Evolutionary conservation across 1,284 basidiomycete genomes (phyloP), one percentile per base, ranked within the genome.

Genomic region (Agroathelia rolfsii): DNA sequence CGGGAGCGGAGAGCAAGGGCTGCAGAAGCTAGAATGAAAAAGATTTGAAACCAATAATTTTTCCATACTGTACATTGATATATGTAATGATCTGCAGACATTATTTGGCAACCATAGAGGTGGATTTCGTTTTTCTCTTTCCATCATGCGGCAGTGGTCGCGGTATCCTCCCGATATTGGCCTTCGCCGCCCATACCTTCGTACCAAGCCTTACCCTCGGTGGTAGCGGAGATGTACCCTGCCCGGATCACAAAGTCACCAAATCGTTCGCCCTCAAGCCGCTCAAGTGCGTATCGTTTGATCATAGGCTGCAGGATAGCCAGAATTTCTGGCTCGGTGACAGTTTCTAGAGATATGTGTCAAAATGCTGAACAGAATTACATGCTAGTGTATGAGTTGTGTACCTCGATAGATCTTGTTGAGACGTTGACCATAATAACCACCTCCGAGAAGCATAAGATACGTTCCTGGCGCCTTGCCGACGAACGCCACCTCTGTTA

Each of bases 391-490:
- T 25, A 17, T n/a, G 20, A 28, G 21, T 10, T 13, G 48, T 62
- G 12, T 44, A 77, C 80, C 81, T 57, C 83, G 62, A 56, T 86
- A 93, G 38, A 90, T 87, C 63, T 96, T 97, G 66, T 92, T 93
- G 45, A 96, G 64, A 20, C 95, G 72, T 52, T 94, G 82, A 28
- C 94, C 95, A 44, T 88, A 70, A 64, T 90, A 94, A 6, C 89
- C 90, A 40, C 94, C 95, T 36, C 95, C 94, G 16, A 98, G 77
- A 27, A 97, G 72, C 93, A 98, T 96, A 29, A 84, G 58, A 55
- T 98, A 98, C 25, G 79, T 75, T 12, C 90, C 93, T 1, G 85
- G 89, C 0, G 94, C 93, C 62, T 97, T 98, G 32, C 94, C 94
- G 29, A 98, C 82, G 48, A 98, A 96, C 0, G 89, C 93, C 23